Evolutionary conservation across 2,329 filamentous ascomycete species (phyloP).

Genomic region (Ceratocystis variospora): DNA sequence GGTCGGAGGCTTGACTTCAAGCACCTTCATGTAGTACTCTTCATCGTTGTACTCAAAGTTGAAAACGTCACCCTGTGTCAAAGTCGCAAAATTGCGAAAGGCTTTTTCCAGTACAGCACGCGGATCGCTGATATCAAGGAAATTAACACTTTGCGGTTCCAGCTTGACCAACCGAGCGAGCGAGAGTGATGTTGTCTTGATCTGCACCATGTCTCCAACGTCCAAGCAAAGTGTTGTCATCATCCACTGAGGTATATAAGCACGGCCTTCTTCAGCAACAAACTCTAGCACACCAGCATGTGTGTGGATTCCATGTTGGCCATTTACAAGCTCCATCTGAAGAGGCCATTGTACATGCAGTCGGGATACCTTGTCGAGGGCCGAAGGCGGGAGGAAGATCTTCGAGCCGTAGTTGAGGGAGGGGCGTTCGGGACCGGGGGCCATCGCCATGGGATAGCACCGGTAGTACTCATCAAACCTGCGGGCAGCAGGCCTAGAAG

Average conservation of each 20-base stretch:
- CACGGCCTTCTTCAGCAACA: conserved; percentile 90
- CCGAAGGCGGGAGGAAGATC: conserved; percentile 91
- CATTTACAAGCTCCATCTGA: conserved; percentile 91
- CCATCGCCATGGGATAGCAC: conserved; percentile 91
- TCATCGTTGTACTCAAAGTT: conserved; percentile 95
- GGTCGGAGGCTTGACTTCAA: conserved; percentile 80
- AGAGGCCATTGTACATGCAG: conserved; percentile 95
- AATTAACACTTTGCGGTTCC: conserved; percentile 82
- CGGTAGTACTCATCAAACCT: conserved; percentile 98
- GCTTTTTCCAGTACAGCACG: conserved; percentile 95
- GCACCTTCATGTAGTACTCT: conserved; percentile 79
- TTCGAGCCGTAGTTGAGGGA: conserved; percentile 94
- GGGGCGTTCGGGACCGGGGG: conserved; percentile 75
- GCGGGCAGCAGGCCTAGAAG: conserved; percentile 41
- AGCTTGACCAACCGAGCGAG: conserved; percentile 89
- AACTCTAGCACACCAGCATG: conserved; percentile 96
- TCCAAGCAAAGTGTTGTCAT: conserved; percentile 87
- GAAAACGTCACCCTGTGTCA: conserved; percentile 89
- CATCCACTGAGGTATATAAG: conserved; percentile 94
- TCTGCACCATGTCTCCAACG: conserved; percentile 84
- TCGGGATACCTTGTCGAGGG: conserved; percentile 89
- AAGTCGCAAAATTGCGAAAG: conserved; percentile 86
- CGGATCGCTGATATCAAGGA: conserved; percentile 92
- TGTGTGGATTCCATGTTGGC: conserved; percentile 62
- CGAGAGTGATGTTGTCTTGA: conserved; percentile 86